Evolutionary conservation across 345 rosid species (phyloP).

Genomic region (Arabidopsis suecica): DNA sequence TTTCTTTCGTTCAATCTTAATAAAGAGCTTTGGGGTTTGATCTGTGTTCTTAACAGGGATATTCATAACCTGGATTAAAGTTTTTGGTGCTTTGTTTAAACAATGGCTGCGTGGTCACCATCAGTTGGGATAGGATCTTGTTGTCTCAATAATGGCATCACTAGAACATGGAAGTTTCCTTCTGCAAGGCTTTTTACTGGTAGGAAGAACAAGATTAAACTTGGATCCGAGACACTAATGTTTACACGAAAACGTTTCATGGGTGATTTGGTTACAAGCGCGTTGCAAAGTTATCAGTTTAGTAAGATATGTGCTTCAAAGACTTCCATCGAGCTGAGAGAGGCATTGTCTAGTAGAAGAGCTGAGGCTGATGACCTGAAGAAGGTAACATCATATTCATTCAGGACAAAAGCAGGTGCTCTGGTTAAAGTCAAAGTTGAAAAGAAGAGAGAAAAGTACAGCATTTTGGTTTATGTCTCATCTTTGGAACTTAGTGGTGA

Average conservation of each 20-base stretch:
- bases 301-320: slow-evolving; percentile 56
- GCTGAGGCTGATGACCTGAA: slow-evolving; percentile 48
- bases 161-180: slow-evolving; percentile 47
- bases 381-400: slow-evolving; percentile 59
- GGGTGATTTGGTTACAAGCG: slow-evolving; percentile 39
- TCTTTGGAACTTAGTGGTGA: slow-evolving; percentile 49
- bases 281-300: slow-evolving; percentile 38
- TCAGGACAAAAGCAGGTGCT: slow-evolving; percentile 76
- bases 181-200: slow-evolving; percentile 37
- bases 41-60: slow-evolving; percentile 28
- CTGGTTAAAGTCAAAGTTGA: slow-evolving; percentile 66
- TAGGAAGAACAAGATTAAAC: slow-evolving; percentile 37
- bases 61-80: slow-evolving; percentile 21
- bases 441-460: slow-evolving; percentile 59
- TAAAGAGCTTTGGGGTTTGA: slow-evolving; percentile 26
- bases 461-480: slow-evolving; percentile 64
- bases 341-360: slow-evolving; percentile 42
- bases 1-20: background rate
- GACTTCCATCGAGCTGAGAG: slow-evolving; percentile 55
- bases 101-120: slow-evolving; percentile 61
- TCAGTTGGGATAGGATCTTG: slow-evolving; percentile 46
- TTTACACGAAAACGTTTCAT: slow-evolving; percentile 38
- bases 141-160: slow-evolving; percentile 47
- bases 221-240: slow-evolving; percentile 36
- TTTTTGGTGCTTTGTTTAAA: slow-evolving; percentile 12